phyloP scores from a whole-genome alignment of 805 yeast species.

The Candida peoriensis region DNA sequence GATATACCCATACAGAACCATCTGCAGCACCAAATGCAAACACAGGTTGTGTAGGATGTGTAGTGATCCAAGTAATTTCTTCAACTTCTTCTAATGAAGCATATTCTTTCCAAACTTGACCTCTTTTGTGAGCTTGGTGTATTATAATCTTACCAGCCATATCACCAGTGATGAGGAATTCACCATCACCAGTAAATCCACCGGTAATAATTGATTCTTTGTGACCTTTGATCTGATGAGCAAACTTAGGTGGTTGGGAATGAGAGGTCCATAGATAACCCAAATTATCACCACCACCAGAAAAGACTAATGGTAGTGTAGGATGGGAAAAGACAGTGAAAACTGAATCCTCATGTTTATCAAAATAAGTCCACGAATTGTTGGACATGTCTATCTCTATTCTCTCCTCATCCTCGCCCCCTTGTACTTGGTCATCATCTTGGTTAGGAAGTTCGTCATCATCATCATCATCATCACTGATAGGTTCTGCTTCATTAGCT shows the following conservation, averaged over 20 bases:
- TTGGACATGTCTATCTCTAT: conserved; percentile 84
- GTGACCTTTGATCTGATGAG: conserved; percentile 73
- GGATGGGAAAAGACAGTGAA: conserved; percentile 84
- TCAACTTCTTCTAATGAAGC: conserved; percentile 81
- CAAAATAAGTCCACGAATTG: conserved; percentile 87
- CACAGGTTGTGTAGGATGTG: conserved; percentile 73
- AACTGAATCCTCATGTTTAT: conserved; percentile 82
- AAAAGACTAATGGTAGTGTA: conserved; percentile 72
- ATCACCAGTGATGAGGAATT: conserved; percentile 81
- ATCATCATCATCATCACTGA: conserved; percentile 27
- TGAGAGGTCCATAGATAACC: conserved; percentile 93
- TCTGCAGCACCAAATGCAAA: conserved; percentile 91
- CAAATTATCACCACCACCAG: conserved; percentile 93
- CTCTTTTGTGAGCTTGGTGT: conserved; percentile 66
- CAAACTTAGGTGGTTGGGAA: conserved; percentile 75
- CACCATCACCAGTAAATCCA: conserved; percentile 79
- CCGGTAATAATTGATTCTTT: conserved; percentile 85
- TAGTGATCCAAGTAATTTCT: conserved; percentile 78
- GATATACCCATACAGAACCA: conserved; percentile 94
- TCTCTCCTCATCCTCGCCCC: conserved; percentile 37
- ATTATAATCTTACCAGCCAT: conserved; percentile 86
- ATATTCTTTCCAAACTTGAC: conserved; percentile 73
- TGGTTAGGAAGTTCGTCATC: conserved; percentile 37
- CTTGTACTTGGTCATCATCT: conserved; percentile 24
- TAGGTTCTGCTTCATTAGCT: conserved; percentile 22